phyloP scores from a whole-genome alignment of 2,329 filamentous ascomycete species.

The Fusarium domesticum region DNA sequence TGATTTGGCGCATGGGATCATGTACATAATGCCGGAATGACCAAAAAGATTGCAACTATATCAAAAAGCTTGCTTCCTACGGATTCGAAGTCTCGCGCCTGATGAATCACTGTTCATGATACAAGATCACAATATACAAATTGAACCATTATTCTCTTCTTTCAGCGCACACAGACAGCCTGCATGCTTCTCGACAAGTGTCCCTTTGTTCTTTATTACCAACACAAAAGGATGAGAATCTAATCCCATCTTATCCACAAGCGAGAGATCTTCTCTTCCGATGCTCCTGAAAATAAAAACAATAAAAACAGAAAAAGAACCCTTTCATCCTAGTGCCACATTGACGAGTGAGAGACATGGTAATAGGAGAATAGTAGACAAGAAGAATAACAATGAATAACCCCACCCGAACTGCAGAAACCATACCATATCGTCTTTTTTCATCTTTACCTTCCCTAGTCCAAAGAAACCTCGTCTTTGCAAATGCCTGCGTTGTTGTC shows the following conservation, averaged over 20 bases:
- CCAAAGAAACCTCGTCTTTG: conserved; percentile 15
- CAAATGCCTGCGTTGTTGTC: conserved; percentile 10
- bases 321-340: neutral
- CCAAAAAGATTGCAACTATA: conserved; percentile 18
- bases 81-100: too few relatives aligned
- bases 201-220: neutral
- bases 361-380: neutral
- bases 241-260: neutral
- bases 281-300: neutral
- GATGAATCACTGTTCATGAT: too few relatives aligned
- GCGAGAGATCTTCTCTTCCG: neutral
- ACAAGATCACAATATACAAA: too few relatives aligned
- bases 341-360: neutral
- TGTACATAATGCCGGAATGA: conserved; percentile 32
- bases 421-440: conserved; percentile 6
- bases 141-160: neutral
- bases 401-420: neutral
- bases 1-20: conserved; percentile 27
- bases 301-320: neutral
- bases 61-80: neutral
- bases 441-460: conserved; percentile 6
- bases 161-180: neutral
- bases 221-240: neutral
- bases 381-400: neutral
- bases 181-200: neutral